Base-by-base conservation (phyloP, 257 asterid genomes). In the Plectranthus barbatus region DNA sequence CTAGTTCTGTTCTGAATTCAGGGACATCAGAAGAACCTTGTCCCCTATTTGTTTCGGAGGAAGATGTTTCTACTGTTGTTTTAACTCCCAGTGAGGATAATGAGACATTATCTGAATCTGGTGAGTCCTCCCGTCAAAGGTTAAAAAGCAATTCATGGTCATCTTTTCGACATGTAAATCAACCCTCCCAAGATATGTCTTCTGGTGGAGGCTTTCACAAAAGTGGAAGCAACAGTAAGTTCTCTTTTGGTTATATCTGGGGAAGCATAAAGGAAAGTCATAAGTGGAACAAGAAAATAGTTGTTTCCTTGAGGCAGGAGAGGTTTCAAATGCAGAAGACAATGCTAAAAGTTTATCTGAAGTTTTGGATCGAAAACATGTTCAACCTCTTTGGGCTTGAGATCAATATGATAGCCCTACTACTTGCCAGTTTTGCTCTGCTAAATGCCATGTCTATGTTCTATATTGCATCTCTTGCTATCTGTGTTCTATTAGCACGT, bases 321-420 rank as follows among this genome's bases (percentile, higher is more conserved):
- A 87, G 99, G 69, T 86, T 85, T 74, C 91, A 82, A 69, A 82
- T 84, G 82, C 99, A 93, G 74, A 90, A 84, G 83, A 75, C 83
- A 39, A 84, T 94, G 37, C 76, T 93, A 39, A 87, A 86, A 80
- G 85, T 87, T 48, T 93, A 93, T 74, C 77, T 93, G 80, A 93
- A 85, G 79, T 93, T 85, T 80, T 90, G 99, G 99, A 77, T 79
- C 45, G 99, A 93, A 77, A 93, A 93, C 79, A 77, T 93, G 95
- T 93, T 87, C 80, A 93, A 85, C 74, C 95, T 93, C 66, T 86
- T 86, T 67, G 99, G 99, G 69, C 99, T 93, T 66, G 97, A 93
- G 91, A 90, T 93, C 74, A 90, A 84, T 72, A 93, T 93, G 99
- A 69, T 87, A 21, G 92, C 81, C 31, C 76, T 93, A 66, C 83